phyloP scores from a whole-genome alignment of 2,329 filamentous ascomycete species.

The Biscogniauxia sp. region DNA sequence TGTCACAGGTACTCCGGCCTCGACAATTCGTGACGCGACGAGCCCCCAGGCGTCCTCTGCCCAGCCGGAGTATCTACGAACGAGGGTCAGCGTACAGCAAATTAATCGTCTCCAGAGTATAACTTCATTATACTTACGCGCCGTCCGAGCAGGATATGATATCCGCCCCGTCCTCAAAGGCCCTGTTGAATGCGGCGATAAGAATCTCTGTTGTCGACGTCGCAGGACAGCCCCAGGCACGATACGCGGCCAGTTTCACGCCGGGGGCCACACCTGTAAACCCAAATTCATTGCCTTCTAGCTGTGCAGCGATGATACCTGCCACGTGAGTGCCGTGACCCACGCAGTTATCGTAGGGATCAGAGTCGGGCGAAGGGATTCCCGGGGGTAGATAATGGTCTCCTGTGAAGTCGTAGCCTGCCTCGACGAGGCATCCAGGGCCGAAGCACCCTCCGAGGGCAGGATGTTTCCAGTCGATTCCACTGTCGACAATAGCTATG shows the following conservation, averaged over 20 bases:
- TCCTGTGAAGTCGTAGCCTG: slow-evolving; percentile 47
- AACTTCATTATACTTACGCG: slow-evolving; percentile 7
- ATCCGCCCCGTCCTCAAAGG: slow-evolving; percentile 31
- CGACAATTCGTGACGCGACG: slow-evolving; percentile 39
- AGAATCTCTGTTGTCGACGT: slow-evolving; percentile 25
- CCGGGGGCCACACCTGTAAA: slow-evolving; percentile 21
- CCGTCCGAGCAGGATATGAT: slow-evolving; percentile 34
- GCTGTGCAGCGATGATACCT: slow-evolving; percentile 38
- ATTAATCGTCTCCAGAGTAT: neutral
- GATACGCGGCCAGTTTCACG: slow-evolving; percentile 19
- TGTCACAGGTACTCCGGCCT: slow-evolving; percentile 38
- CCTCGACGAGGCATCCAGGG: slow-evolving; percentile 43
- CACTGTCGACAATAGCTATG: slow-evolving; percentile 7
- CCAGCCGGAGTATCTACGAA: slow-evolving; percentile 22
- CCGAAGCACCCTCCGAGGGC: slow-evolving; percentile 54
- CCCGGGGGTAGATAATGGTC: slow-evolving; percentile 31
- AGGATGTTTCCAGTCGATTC: slow-evolving; percentile 45
- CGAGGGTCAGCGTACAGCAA: neutral
- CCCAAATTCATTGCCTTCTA: slow-evolving; percentile 13
- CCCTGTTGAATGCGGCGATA: slow-evolving; percentile 30
- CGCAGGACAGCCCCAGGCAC: slow-evolving; percentile 14
- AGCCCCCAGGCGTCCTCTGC: slow-evolving; percentile 34
- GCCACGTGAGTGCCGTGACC: slow-evolving; percentile 46
- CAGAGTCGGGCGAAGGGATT: slow-evolving; percentile 34
- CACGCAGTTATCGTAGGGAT: slow-evolving; percentile 39